Percentiles rank a stretch among this genome's conserved stretches.
Evolutionary conservation across 2,329 filamentous ascomycete genomes (phyloP).

Genomic region (Arthrobotrys entomopaga): DNA sequence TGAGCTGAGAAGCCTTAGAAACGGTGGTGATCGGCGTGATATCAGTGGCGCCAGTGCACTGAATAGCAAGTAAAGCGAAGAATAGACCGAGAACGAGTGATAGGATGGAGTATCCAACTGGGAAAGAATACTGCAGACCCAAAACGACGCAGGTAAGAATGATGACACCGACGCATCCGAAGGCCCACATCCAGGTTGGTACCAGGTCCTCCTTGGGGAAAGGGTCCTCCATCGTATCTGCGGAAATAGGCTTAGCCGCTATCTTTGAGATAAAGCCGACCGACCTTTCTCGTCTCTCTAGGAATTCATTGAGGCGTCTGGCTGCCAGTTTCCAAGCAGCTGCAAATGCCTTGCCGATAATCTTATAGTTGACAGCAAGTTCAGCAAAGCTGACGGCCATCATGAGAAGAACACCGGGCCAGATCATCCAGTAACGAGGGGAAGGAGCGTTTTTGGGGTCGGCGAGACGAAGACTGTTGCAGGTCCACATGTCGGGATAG

Average conservation of each 20-base stretch:
- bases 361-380: slow-evolving; percentile 63
- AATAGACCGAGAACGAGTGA: slow-evolving; percentile 70
- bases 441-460: slow-evolving; percentile 63
- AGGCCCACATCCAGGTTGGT: slow-evolving; percentile 66
- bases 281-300: slow-evolving; percentile 64
- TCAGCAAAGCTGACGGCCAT: slow-evolving; percentile 67
- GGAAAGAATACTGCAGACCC: slow-evolving; percentile 64
- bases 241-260: slow-evolving; percentile 58
- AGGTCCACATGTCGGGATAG: slow-evolving; percentile 60
- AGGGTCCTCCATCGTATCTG: slow-evolving; percentile 56
- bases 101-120: slow-evolving; percentile 69
- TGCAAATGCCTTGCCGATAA: slow-evolving; percentile 65
- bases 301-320: slow-evolving; percentile 62
- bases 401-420: slow-evolving; percentile 67
- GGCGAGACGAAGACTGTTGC: slow-evolving; percentile 63
- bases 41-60: slow-evolving; percentile 71
- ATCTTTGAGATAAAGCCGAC: slow-evolving; percentile 64
- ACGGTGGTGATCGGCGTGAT: slow-evolving; percentile 74
- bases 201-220: slow-evolving; percentile 58
- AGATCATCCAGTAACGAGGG: slow-evolving; percentile 67
- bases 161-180: slow-evolving; percentile 67
- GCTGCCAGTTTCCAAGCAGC: slow-evolving; percentile 66
- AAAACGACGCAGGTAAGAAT: slow-evolving; percentile 68
- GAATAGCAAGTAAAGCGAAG: slow-evolving; percentile 72
- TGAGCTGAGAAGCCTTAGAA: slow-evolving; percentile 75